Conservation (phyloP, 768 basidiomycete species). For the Hebeloma cylindrosporum region DNA sequence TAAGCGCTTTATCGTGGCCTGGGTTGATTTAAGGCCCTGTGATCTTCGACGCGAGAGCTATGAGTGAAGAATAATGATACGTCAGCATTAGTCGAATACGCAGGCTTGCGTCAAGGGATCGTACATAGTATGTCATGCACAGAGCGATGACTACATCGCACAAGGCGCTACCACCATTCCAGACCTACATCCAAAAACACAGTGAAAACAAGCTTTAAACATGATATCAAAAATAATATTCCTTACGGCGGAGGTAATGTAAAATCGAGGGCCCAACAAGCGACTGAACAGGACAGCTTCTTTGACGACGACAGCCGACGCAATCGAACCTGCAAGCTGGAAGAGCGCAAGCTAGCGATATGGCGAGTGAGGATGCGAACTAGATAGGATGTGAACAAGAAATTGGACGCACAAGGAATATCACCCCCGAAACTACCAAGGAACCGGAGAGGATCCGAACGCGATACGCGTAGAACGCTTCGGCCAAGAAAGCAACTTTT, state of each 20-base stretch:
- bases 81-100: too few species aligned
- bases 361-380: too few species aligned
- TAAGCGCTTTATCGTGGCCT: not conserved
- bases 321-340: constrained; percentile 5
- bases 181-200: too few species aligned
- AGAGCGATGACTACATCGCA: constrained; percentile 2
- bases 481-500: not conserved
- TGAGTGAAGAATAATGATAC: not conserved
- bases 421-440: not conserved
- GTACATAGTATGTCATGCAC: constrained; percentile 6
- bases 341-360: constrained; percentile 3
- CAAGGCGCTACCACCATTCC: constrained; percentile 2
- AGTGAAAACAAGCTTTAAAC: too few species aligned
- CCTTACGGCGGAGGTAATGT: not conserved
- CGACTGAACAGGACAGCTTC: not conserved
- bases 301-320: not conserved
- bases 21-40: not conserved
- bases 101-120: too few species aligned
- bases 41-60: not conserved
- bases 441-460: not conserved
- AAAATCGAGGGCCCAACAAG: not conserved
- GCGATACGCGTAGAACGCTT: constrained; percentile 2
- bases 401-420: not conserved
- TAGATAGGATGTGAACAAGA: too few species aligned
- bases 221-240: too few species aligned